Base-by-base conservation (phyloP, 1,139 yeast species). In the Taiozyma sp. region DNA sequence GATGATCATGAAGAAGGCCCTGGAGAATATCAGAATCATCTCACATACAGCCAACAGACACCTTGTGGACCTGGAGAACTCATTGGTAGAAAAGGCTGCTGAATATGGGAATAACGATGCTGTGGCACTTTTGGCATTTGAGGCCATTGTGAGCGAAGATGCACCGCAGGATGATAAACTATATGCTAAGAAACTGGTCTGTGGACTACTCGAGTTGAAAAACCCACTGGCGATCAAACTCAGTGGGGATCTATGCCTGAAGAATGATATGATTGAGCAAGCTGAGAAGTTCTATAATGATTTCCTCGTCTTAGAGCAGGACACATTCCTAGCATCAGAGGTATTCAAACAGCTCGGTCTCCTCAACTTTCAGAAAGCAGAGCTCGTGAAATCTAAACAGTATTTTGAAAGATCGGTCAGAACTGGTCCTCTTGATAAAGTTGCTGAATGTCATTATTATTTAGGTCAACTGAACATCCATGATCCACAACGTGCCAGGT, bases 31-130 rank as follows among this genome's bases (percentile, higher is more conserved):
- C 47, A 68, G 97, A 45, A 72, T 72, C 23, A 74, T 80, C 48
- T 81, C 93, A 1, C 82, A 82, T 54, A 71, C 84, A 2, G 73
- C 79, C 19, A 81, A 86, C 59, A 75, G 65, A 50, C 70, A 82
- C 59, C 66, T 86, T 45, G 71, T 85, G 4, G 78, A 70, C 10
- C 68, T 90, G 29, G 96, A 90, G 63, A 79, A 83, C 56, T 84
- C 81, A 56, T 67, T 90, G 44, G 78, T 90, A 12, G 96, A 89
- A 58, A 79, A 79, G 52, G 91, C 96, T 9, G 96, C 96, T 0
- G 96, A 88, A 61, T 61, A 82, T 61, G 97, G 97, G 1, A 80
- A 87, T 62, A 79, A 83, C 56, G 90, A 90, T 66, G 96, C 97
- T 1, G 81, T 91, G 29, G 74, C 93, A 1, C 71, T 88, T 16